These are phyloP conservation scores for Chrysoporthe austroafricana DNA, from an alignment of 2,329 filamentous ascomycete genomes.

Conservation along the genomic window DNA sequence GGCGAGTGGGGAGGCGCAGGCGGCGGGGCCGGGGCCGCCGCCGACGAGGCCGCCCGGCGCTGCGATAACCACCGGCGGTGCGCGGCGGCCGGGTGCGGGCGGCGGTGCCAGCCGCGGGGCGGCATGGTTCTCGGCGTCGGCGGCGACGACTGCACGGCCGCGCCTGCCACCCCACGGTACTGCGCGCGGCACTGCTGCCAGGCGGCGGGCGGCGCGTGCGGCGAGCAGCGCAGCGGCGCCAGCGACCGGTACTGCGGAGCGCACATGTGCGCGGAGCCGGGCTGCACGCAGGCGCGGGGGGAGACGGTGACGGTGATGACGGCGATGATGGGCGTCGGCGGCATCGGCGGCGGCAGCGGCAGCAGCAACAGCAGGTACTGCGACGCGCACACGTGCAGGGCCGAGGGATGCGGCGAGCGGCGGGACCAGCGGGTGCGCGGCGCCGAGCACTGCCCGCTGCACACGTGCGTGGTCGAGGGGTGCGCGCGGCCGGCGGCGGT, in stretches of 20 bases:
- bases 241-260: slow-evolving; percentile 13
- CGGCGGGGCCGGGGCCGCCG: slow-evolving; percentile 6
- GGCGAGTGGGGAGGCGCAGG: slow-evolving; percentile 1
- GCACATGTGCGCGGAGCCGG: slow-evolving; percentile 20
- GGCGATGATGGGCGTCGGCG: not conserved
- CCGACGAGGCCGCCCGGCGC: slow-evolving; percentile 21
- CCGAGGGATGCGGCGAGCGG: slow-evolving; percentile 21
- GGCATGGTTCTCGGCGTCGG: not conserved
- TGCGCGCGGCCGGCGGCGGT: slow-evolving; percentile 10
- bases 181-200: slow-evolving; percentile 31
- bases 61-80: slow-evolving; percentile 29
- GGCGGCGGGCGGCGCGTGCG: slow-evolving; percentile 11
- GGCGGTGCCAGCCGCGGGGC: slow-evolving; percentile 21
- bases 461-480: slow-evolving; percentile 19
- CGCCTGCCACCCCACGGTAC: slow-evolving; percentile 11
- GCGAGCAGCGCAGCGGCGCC: not conserved
- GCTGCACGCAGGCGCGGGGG: slow-evolving; percentile 8
- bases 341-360: not conserved
- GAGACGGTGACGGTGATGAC: not conserved
- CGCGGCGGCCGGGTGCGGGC: slow-evolving; percentile 21
- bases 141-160: slow-evolving; percentile 13
- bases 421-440: slow-evolving; percentile 16
- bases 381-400: slow-evolving; percentile 18
- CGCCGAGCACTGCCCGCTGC: slow-evolving; percentile 19
- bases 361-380: slow-evolving; percentile 8